Conservation (phyloP, 306 rosid species). For the Corylus heterophylla region DNA sequence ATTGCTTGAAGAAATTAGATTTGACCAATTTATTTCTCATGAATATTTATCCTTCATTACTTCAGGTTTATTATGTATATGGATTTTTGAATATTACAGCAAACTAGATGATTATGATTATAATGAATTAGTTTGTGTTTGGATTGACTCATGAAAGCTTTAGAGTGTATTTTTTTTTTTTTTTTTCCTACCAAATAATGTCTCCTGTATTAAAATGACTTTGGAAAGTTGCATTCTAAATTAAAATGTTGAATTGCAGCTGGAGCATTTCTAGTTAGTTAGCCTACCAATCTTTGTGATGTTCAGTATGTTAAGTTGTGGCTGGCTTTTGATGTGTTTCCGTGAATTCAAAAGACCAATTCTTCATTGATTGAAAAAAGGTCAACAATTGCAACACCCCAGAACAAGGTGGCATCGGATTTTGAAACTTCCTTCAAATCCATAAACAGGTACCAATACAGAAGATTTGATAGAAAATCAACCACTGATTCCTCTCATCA, state of each 20-base stretch:
- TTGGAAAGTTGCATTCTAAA: too few relatives aligned
- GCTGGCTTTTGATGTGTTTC: neutral
- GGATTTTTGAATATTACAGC: neutral
- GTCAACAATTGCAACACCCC: neutral
- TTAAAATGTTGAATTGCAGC: neutral
- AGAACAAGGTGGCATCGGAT: neutral
- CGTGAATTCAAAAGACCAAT: neutral
- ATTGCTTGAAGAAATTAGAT: conserved; percentile 2
- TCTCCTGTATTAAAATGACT: too few relatives aligned
- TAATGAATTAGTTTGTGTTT: neutral
- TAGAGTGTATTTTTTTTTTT: neutral
- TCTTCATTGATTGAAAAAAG: neutral
- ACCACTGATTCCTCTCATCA: too few relatives aligned
- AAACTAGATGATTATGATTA: neutral
- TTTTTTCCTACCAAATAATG: neutral
- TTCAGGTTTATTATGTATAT: neutral
- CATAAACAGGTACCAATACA: neutral
- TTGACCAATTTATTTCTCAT: neutral
- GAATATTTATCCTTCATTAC: neutral
- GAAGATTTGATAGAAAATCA: neutral
- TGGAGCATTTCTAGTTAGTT: neutral
- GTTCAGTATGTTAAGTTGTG: neutral
- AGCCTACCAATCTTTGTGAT: neutral
- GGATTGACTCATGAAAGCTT: neutral
- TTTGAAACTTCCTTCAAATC: neutral